These are phyloP conservation scores for Paramecium sexaurelia DNA, from an alignment of 73 alveolate genomes.

Conservation along the genomic window DNA sequence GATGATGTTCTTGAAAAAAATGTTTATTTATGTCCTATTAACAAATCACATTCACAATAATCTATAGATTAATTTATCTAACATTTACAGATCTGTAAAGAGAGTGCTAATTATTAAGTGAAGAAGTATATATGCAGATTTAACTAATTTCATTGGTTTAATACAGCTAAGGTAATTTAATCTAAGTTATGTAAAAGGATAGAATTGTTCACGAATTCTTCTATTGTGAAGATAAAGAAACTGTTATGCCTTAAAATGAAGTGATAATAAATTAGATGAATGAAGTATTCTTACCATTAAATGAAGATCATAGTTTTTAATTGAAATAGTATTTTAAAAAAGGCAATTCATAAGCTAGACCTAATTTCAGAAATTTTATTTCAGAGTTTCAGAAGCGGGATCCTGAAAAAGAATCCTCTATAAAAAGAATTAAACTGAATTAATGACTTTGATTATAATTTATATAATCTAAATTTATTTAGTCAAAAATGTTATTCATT, in stretches of 20 bases:
- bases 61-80: background rate
- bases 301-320: background rate
- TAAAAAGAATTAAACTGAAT: background rate
- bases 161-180: background rate
- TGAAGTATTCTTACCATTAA: constrained; percentile 17
- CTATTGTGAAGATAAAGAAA: background rate
- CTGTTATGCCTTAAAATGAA: background rate
- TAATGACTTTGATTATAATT: background rate
- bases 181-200: background rate
- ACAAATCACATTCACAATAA: background rate
- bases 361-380: constrained; percentile 16
- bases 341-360: constrained; percentile 33
- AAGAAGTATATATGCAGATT: background rate
- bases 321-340: background rate
- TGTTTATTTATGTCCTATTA: background rate
- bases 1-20: background rate
- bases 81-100: background rate
- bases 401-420: background rate
- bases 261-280: background rate
- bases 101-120: background rate
- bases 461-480: background rate
- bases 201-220: background rate
- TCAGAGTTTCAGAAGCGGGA: background rate
- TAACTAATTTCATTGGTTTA: constrained; percentile 42
- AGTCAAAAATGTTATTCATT: too few species aligned